Base-by-base conservation (phyloP, 2,329 filamentous ascomycete species). In the Knoxdaviesia proteae region DNA sequence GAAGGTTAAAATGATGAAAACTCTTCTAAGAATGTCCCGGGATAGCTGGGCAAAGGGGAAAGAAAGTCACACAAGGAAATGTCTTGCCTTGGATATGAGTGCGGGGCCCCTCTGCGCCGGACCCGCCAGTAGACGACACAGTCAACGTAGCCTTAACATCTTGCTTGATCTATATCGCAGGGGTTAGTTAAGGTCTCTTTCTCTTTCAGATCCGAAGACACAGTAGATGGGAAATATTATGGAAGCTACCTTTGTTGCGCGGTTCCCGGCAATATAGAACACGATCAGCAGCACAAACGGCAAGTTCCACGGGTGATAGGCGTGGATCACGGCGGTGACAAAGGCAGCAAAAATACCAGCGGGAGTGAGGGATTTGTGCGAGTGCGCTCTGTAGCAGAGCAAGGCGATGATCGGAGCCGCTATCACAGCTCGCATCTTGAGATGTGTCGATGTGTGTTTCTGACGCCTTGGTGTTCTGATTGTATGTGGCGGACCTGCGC, bases 291-390 rank as follows among this genome's bases (percentile, higher is more conserved):
- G 68, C 32, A 71, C 71, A 61, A 94, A 92, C n/a, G 84, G 87
- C n/a, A 87, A 65, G 46, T 82, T 83, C 79, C 84, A 94, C 4
- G 88, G 88, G 58, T 96, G 87, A n/a, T 87, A 62, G 10, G 86
- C 84, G 58, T 98, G 90, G 7, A 80, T 73, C 39, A 71, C 58
- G 4, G 84, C 87, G 4, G 87, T 93, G 38, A 80, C 52, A 5
- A 68, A 65, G 4, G 88, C 88, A 8, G 73, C 71, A 35, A 79
- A 50, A 50, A 94, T 73, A 47, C 87, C 88, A 6, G 68, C 61
- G 0, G 79, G 73, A 1, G 88, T 96, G 36, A 98, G 69, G 30
- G 80, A 87, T 44, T 82, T 79, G 51, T 75, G 77, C 39, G 69
- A 74, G 60, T 73, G 73, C 34, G 82, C 79, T 46, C 81, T 71